Evolutionary conservation across 2,329 filamentous ascomycete species (phyloP), one percentile per base, ranked within the genome.

Genomic region (Colletotrichum salicis): DNA sequence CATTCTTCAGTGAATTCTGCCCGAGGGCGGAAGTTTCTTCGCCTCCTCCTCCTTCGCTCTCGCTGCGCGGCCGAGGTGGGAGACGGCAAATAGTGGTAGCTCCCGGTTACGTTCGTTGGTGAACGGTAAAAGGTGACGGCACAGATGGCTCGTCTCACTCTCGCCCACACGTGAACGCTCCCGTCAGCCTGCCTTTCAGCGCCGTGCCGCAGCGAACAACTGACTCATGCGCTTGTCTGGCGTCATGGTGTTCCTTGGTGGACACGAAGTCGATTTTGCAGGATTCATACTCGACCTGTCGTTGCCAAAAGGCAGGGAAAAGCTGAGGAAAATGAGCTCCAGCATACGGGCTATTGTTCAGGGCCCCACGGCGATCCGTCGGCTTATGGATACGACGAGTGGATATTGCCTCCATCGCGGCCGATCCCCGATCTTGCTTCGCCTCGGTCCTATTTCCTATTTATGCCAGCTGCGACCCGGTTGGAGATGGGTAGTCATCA

Each of bases 311-410:
- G 4, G 27, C 31, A 7, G 41, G 19, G 41, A 22, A n/a, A n/a
- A 22, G 41, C 41, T 22, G 41, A 48, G 41, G 41, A 19, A 33
- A 11, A 62, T 15, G 11, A 58, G 22, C 45, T 48, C 19, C 12
- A 19, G 29, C 11, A 22, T 41, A 19, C 27, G 48, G n/a, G 12
- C 22, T 61, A 45, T 22, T 48, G 10, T 59, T 27, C 19, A 15
- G 15, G 24, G 19, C 65, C 55, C 69, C 59, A 57, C 35, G 59
- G 48, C 59, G 69, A 71, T 71, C 65, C 65, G 19, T 64, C 54
- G 69, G 54, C 41, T 55, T 64, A 13, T 56, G 65, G 65, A 19
- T 51, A n/a, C 11, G 15, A 19, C n/a, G 27, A 33, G 27, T 48
- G 58, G 48, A 33, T 31, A 15, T 22, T 33, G 27, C 56, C 41